Evolutionary conservation across 2,329 filamentous ascomycete species (phyloP), one percentile per base, ranked within the genome.

Genomic region (Sclerotinia nivalis): DNA sequence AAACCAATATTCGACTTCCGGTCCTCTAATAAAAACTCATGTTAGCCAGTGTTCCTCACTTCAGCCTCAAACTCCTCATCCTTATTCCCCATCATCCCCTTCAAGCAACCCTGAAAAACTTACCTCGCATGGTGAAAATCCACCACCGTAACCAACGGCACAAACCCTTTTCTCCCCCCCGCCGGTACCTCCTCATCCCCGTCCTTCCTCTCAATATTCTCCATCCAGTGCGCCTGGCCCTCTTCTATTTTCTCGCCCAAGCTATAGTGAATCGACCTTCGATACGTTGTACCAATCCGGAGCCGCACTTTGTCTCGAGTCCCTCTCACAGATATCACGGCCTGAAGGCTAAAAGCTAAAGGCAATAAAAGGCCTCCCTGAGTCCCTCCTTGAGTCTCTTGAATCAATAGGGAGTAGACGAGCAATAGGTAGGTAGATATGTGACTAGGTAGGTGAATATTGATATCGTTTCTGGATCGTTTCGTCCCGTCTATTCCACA

Each of bases 1-100:
- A 78, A 97, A 93, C 92, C 95, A 98, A 76, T 86, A 87, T 83
- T 98, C 94, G 69, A 98, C 91, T 82, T 99, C 96, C 45, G 96
- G 96, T 12, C 96, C 96, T 79, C 89, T 78, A 67, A 58, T 13
- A 2, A 43, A 52, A 52, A 52, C 15, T 52, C 22, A 52, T 28
- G 47, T 65, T n/a, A 65, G 61, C 47, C 47, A 28, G 6, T 4
- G 60, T 50, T 69, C 43, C 31, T 50, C 47, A 58, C 66, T 68
- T 75, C 69, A 73, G 65, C 71, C 58, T 64, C 69, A 69, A 37
- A 18, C 13, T 8, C 7, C 49, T 50, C 34, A 20, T 13, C 40
- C 22, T 58, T 8, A 25, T 40, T 25, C 12, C 37, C 31, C 34
- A 6, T 12, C n/a, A 31, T 43, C 31, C 28, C 4, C 18, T 18